Evolutionary conservation across 192 early-diverging fungal species (phyloP).

Genomic region (Allomyces macrogynus): DNA sequence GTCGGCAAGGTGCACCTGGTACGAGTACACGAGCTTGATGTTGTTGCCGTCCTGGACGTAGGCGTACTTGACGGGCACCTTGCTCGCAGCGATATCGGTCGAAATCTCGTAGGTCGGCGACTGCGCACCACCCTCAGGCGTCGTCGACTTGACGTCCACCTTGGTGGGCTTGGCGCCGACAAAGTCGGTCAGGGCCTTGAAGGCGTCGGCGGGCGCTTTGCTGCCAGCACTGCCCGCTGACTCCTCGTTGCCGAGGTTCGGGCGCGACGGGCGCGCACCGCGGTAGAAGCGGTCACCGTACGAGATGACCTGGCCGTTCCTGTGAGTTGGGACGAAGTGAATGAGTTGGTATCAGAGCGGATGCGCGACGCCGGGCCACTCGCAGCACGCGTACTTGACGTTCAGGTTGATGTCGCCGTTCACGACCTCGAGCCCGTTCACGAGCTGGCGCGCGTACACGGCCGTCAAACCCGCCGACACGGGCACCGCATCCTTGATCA

Average conservation of each 20-base stretch:
- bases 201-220: too few relatives aligned
- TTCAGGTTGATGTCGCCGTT: conserved; percentile 79
- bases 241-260: not conserved
- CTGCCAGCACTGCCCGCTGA: not conserved
- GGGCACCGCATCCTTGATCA: not conserved
- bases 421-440: conserved; percentile 44
- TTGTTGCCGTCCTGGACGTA: conserved; percentile 38
- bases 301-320: conserved; percentile 12
- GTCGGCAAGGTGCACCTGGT: conserved; percentile 52
- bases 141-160: not conserved
- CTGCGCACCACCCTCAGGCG: not conserved
- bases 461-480: conserved; percentile 46
- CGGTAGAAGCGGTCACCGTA: conserved; percentile 10
- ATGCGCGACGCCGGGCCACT: conserved; percentile 50
- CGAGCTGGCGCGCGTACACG: conserved; percentile 56
- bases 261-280: not conserved
- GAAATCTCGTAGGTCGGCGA: not conserved
- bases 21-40: conserved; percentile 58
- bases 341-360: conserved; percentile 21
- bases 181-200: not conserved
- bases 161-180: not conserved
- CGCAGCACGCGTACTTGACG: conserved; percentile 25
- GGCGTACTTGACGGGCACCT: conserved; percentile 37
- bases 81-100: conserved; percentile 3
- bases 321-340: not conserved